These are phyloP conservation scores for Cudoniella acicularis DNA, from an alignment of 495 filamentous ascomycete species.

Conservation along the genomic window DNA sequence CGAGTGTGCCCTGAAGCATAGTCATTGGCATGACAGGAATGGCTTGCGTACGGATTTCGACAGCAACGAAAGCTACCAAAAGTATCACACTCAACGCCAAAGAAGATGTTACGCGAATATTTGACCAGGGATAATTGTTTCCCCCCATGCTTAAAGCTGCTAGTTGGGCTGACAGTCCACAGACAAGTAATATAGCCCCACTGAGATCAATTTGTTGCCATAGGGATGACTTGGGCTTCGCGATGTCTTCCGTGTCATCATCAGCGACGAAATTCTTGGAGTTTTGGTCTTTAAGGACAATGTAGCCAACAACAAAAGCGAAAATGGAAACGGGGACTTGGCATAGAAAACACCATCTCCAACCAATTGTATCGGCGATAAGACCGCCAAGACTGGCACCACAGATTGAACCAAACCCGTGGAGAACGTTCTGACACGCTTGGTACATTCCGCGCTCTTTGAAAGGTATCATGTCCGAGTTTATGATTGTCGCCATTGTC, in stretches of 20 bases:
- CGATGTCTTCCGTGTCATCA: slow-evolving; percentile 20
- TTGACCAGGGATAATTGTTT: slow-evolving; percentile 58
- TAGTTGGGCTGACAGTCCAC: slow-evolving; percentile 54
- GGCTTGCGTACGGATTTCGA: slow-evolving; percentile 54
- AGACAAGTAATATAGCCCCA: slow-evolving; percentile 51
- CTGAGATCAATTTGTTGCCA: slow-evolving; percentile 56
- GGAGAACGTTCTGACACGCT: slow-evolving; percentile 57
- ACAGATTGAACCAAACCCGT: slow-evolving; percentile 52
- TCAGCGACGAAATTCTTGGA: slow-evolving; percentile 24
- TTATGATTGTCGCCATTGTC: slow-evolving; percentile 55
- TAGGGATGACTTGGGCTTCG: slow-evolving; percentile 32
- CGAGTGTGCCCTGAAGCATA: slow-evolving; percentile 49
- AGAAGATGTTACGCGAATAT: slow-evolving; percentile 48
- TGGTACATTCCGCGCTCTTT: slow-evolving; percentile 63
- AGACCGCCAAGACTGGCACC: slow-evolving; percentile 46
- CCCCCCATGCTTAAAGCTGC: slow-evolving; percentile 58
- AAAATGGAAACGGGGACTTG: slow-evolving; percentile 49
- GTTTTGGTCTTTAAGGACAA: slow-evolving; percentile 40
- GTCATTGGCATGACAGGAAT: slow-evolving; percentile 59
- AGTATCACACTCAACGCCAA: slow-evolving; percentile 48
- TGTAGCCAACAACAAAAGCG: slow-evolving; percentile 49
- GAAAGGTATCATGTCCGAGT: slow-evolving; percentile 64
- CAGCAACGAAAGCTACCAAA: slow-evolving; percentile 44
- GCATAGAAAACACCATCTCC: slow-evolving; percentile 46
- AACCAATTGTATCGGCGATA: slow-evolving; percentile 46